A percentile compares a stretch with the other conserved stretches of the same genome.
Evolutionary conservation across 495 filamentous ascomycete genomes (phyloP).

Genomic region (Penicillium arizonense): DNA sequence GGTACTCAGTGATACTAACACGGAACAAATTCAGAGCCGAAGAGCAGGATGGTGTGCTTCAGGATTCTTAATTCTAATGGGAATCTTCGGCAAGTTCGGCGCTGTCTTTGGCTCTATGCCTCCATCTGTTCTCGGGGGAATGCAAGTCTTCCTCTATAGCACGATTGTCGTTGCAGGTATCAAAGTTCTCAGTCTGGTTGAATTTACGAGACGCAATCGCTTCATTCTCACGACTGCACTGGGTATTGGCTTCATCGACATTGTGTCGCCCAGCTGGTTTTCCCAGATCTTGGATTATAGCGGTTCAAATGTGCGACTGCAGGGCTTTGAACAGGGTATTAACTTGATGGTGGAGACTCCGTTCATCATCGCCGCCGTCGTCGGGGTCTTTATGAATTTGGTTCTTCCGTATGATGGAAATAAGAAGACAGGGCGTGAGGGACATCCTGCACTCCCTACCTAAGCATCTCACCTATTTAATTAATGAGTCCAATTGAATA

Average conservation of each 20-base stretch:
- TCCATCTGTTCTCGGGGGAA: slow-evolving; percentile 73
- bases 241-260: slow-evolving; percentile 72
- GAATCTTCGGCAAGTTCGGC: slow-evolving; percentile 82
- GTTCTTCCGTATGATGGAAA: slow-evolving; percentile 36
- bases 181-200: slow-evolving; percentile 68
- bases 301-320: slow-evolving; percentile 61
- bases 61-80: slow-evolving; percentile 73
- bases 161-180: slow-evolving; percentile 79
- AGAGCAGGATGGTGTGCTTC: slow-evolving; percentile 48
- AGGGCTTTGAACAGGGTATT: slow-evolving; percentile 77
- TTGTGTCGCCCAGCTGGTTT: slow-evolving; percentile 72
- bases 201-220: slow-evolving; percentile 75
- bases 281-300: slow-evolving; percentile 62
- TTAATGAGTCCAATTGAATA: neutral
- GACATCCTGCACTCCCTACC: slow-evolving; percentile 7
- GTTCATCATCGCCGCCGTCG: slow-evolving; percentile 60
- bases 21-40: slow-evolving; percentile 20
- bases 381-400: slow-evolving; percentile 67
- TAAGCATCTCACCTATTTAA: neutral
- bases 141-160: slow-evolving; percentile 84
- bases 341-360: slow-evolving; percentile 70
- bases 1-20: neutral
- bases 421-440: slow-evolving; percentile 1
- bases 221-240: slow-evolving; percentile 78
- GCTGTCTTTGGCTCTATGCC: slow-evolving; percentile 79